Conservation (phyloP, 352 stramenopile genomes). For the Phytophthora fragariae region DNA sequence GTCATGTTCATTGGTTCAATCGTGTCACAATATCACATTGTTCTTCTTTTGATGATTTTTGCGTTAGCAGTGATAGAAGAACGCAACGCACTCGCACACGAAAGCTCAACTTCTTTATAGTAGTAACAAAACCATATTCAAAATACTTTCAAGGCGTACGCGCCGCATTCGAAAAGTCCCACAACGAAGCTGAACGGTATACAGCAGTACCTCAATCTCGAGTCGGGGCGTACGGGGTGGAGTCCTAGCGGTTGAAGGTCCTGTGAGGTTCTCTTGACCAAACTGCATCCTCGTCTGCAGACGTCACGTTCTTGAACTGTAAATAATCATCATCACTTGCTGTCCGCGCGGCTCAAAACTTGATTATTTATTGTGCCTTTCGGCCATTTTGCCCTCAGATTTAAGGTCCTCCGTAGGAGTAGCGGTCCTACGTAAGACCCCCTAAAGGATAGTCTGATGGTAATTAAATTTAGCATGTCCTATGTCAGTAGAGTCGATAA, state of each 20-base stretch:
- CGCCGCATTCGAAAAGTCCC: slow-evolving; percentile 29
- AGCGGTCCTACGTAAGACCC: no score
- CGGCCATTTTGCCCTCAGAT: no score
- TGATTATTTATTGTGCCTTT: slow-evolving; percentile 23
- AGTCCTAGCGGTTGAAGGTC: slow-evolving; percentile 7
- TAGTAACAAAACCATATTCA: slow-evolving; percentile 51
- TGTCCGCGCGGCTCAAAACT: slow-evolving; percentile 31
- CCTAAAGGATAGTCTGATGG: no score
- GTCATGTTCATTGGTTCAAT: no score
- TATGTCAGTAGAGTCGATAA: no score
- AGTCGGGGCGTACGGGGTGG: slow-evolving; percentile 25
- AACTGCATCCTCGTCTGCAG: slow-evolving; percentile 40
- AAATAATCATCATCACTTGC: slow-evolving; percentile 18
- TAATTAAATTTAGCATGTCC: no score
- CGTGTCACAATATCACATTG: no score
- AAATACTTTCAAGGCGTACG: slow-evolving; percentile 43
- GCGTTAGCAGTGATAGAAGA: neutral
- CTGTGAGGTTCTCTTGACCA: slow-evolving; percentile 16
- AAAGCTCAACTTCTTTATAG: slow-evolving; percentile 33
- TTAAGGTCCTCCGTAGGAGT: no score
- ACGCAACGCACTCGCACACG: slow-evolving; percentile 21
- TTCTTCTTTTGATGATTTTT: no score
- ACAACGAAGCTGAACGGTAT: slow-evolving; percentile 20
- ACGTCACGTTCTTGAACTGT: slow-evolving; percentile 17
- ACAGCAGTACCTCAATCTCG: neutral